Percentiles rank a stretch among this genome's conserved stretches.
Conservation (phyloP, 352 stramenopile species). For the Phytopythium delawarense region DNA sequence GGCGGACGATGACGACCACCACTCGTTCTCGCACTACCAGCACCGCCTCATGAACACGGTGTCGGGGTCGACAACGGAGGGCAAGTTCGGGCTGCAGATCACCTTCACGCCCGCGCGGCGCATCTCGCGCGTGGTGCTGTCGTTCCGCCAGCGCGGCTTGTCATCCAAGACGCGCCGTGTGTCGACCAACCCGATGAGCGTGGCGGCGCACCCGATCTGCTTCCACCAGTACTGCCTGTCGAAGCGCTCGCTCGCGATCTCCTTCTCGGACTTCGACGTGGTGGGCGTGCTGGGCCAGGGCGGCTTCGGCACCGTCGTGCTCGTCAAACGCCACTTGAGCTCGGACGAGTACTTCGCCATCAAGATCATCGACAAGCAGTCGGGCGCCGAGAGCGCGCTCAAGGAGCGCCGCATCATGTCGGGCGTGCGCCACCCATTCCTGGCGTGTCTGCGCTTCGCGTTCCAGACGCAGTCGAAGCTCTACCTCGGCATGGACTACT, state of each 20-base stretch:
- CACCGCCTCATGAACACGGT: constrained; percentile 72
- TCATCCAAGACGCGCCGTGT: constrained; percentile 46
- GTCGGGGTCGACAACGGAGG: constrained; percentile 65
- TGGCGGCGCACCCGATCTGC: constrained; percentile 69
- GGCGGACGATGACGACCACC: constrained; percentile 71
- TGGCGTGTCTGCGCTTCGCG: constrained; percentile 78
- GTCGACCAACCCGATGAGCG: constrained; percentile 67
- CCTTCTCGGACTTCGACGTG: constrained; percentile 85
- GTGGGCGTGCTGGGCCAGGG: constrained; percentile 78
- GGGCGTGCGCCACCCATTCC: constrained; percentile 73
- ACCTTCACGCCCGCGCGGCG: constrained; percentile 78
- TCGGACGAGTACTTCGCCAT: constrained; percentile 82
- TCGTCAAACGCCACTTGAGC: constrained; percentile 75
- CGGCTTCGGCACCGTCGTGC: constrained; percentile 75
- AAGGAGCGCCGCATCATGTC: constrained; percentile 79
- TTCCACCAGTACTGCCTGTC: constrained; percentile 83
- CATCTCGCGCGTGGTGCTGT: constrained; percentile 80
- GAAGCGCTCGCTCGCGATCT: constrained; percentile 78
- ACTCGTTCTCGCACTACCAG: constrained; percentile 52
- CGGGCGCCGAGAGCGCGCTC: constrained; percentile 60
- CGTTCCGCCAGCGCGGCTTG: constrained; percentile 63
- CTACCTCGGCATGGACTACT: constrained; percentile 81
- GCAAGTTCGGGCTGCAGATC: constrained; percentile 76
- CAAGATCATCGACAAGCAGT: constrained; percentile 88
- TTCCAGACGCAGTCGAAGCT: constrained; percentile 84